These are phyloP conservation scores for Rubroboletus pulcherrimus DNA, from an alignment of 768 basidiomycete species.

Conservation along the genomic window DNA sequence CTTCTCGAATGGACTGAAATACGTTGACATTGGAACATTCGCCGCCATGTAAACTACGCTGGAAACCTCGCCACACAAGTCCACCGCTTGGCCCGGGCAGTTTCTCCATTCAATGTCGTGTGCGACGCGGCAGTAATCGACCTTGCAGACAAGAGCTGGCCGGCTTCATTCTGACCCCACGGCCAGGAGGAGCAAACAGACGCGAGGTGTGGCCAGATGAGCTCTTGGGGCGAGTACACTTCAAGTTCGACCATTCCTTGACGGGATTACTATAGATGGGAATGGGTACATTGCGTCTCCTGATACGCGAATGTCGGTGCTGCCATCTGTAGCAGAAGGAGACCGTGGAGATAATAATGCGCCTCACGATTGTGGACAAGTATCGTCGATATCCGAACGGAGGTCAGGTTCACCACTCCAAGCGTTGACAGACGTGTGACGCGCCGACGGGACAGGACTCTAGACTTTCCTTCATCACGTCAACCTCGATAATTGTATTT, in stretches of 20 bases:
- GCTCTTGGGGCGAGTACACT: not conserved
- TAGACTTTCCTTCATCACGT: not conserved
- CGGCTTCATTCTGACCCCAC: not conserved
- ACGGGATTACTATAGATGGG: not conserved
- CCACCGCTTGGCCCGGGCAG: not conserved
- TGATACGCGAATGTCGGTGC: conserved; percentile 16
- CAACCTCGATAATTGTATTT: not conserved
- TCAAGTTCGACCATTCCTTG: conserved; percentile 1
- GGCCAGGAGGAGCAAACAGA: not conserved
- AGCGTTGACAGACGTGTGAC: not conserved
- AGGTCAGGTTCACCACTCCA: not conserved
- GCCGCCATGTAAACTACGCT: no score
- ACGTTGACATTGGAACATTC: not conserved
- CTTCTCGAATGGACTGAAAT: not conserved
- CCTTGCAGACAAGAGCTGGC: not conserved
- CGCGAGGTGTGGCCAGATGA: not conserved
- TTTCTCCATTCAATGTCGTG: not conserved
- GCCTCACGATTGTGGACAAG: not conserved
- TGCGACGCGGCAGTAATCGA: not conserved
- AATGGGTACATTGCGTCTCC: conserved; percentile 5
- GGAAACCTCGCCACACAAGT: no score
- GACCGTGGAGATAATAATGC: not conserved
- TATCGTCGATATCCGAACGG: not conserved
- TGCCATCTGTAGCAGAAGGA: conserved; percentile 4
- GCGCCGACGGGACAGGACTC: not conserved